phyloP scores from a whole-genome alignment of 1,284 basidiomycete species.

The Naganishia cerealis region DNA sequence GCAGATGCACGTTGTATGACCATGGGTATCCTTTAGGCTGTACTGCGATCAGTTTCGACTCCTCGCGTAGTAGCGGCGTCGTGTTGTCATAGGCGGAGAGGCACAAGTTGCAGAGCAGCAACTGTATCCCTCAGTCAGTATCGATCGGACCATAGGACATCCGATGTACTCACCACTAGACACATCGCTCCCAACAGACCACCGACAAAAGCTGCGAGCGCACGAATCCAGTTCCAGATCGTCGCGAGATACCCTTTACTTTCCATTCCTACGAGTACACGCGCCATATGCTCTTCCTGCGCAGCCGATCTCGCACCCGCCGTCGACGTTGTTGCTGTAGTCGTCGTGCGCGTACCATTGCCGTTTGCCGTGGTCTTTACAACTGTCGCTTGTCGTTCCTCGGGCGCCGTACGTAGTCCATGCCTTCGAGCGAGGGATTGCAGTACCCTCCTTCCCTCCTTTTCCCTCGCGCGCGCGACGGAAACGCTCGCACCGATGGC shows the following conservation, averaged over 20 bases:
- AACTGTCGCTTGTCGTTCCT: background rate
- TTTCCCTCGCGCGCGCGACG: slow-evolving; percentile 43
- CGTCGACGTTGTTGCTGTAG: background rate
- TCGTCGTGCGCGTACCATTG: slow-evolving; percentile 6
- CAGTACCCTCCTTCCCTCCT: slow-evolving; percentile 42
- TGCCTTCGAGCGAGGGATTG: slow-evolving; percentile 42
- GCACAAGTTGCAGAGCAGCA: slow-evolving; percentile 48
- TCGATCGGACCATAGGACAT: background rate
- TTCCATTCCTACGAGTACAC: slow-evolving; percentile 45
- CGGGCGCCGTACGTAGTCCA: slow-evolving; percentile 4
- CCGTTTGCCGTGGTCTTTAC: slow-evolving; percentile 14
- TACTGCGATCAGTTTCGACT: slow-evolving; percentile 41
- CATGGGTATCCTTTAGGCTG: slow-evolving; percentile 40
- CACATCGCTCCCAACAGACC: slow-evolving; percentile 43
- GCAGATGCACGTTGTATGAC: slow-evolving; percentile 45
- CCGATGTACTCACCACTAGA: slow-evolving; percentile 40
- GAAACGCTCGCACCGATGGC: slow-evolving; percentile 43
- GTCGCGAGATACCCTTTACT: slow-evolving; percentile 40
- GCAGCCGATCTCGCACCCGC: slow-evolving; percentile 14
- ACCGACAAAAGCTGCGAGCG: slow-evolving; percentile 44
- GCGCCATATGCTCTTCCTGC: slow-evolving; percentile 39
- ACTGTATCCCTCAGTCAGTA: slow-evolving; percentile 34
- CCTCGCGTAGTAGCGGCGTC: slow-evolving; percentile 39
- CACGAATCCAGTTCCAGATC: slow-evolving; percentile 39
- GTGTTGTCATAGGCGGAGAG: slow-evolving; percentile 47